Percentiles rank a stretch among this genome's conserved stretches.
Conservation (phyloP, 2,329 filamentous ascomycete genomes). For the Purpureocillium takamizusanense region DNA sequence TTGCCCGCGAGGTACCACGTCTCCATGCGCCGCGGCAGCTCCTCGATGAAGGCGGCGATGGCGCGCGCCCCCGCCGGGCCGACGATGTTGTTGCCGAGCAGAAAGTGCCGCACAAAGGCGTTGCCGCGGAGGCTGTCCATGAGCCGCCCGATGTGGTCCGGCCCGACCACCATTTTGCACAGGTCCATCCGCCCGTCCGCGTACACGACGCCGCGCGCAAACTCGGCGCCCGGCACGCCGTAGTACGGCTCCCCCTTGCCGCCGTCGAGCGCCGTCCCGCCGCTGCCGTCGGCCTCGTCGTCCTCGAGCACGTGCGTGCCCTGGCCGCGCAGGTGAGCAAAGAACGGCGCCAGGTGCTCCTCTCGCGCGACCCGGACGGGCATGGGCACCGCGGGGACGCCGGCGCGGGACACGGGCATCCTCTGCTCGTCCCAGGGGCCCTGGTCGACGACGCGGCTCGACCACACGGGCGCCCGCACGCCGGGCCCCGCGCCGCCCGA, state of each 20-base stretch:
- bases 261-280: conserved; percentile 20
- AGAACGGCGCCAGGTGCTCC: conserved; percentile 22
- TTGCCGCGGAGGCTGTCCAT: conserved; percentile 39
- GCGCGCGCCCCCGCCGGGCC: conserved; percentile 36
- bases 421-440: conserved; percentile 22
- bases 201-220: conserved; percentile 32
- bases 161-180: conserved; percentile 46
- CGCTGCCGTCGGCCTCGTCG: conserved; percentile 7
- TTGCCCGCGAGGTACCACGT: conserved; percentile 49
- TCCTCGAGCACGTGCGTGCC: conserved; percentile 17
- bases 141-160: conserved; percentile 37
- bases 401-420: conserved; percentile 20
- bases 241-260: conserved; percentile 27
- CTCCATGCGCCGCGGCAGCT: conserved; percentile 37
- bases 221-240: conserved; percentile 24
- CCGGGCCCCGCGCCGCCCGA: conserved; percentile 6
- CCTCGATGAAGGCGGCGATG: conserved; percentile 34
- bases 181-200: conserved; percentile 44
- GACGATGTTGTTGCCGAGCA: conserved; percentile 46
- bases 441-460: conserved; percentile 21
- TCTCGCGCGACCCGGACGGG: conserved; percentile 20
- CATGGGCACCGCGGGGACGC: conserved; percentile 22
- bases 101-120: conserved; percentile 38
- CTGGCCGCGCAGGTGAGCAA: conserved; percentile 19
- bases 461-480: conserved; percentile 22